phyloP scores from a whole-genome alignment of 805 yeast genomes.

The Saccharomycopsis vini region DNA sequence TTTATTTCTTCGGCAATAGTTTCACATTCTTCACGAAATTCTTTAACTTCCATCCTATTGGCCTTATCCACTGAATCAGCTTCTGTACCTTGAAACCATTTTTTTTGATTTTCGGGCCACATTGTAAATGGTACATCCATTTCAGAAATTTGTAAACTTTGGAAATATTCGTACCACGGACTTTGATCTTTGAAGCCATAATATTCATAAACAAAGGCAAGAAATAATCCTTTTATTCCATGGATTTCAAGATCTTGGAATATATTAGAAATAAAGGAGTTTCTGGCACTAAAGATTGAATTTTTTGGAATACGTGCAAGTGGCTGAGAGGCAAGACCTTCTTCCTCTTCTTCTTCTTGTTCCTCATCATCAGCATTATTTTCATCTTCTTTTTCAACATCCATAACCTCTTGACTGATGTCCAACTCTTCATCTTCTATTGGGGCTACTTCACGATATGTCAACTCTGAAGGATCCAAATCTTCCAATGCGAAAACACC shows the following conservation, averaged over 20 bases:
- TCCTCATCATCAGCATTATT: slow-evolving; percentile 23
- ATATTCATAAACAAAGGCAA: slow-evolving; percentile 64
- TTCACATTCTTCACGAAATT: slow-evolving; percentile 27
- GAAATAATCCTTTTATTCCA: slow-evolving; percentile 59
- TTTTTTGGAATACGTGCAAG: slow-evolving; percentile 55
- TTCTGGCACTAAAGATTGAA: slow-evolving; percentile 48
- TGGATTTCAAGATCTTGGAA: slow-evolving; percentile 48
- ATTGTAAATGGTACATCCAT: slow-evolving; percentile 45
- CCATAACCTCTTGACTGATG: slow-evolving; percentile 2
- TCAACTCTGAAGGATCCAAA: slow-evolving; percentile 27
- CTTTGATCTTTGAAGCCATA: slow-evolving; percentile 41
- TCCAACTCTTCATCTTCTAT: neutral
- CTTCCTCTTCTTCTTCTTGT: slow-evolving; percentile 5
- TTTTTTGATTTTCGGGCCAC: slow-evolving; percentile 48
- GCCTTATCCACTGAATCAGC: slow-evolving; percentile 51
- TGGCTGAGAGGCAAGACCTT: slow-evolving; percentile 20
- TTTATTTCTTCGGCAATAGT: slow-evolving; percentile 26
- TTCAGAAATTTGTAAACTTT: slow-evolving; percentile 7
- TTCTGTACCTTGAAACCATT: slow-evolving; percentile 50
- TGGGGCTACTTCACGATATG: neutral
- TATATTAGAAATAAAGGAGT: slow-evolving; percentile 56
- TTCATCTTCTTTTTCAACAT: slow-evolving; percentile 17
- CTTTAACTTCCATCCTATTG: slow-evolving; percentile 36
- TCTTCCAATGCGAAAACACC: slow-evolving; percentile 59
- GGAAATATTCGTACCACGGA: slow-evolving; percentile 67